Evolutionary conservation across 179 eudicot species (phyloP), one percentile per base, ranked within the genome.

Genomic region (Silene coronaria): DNA sequence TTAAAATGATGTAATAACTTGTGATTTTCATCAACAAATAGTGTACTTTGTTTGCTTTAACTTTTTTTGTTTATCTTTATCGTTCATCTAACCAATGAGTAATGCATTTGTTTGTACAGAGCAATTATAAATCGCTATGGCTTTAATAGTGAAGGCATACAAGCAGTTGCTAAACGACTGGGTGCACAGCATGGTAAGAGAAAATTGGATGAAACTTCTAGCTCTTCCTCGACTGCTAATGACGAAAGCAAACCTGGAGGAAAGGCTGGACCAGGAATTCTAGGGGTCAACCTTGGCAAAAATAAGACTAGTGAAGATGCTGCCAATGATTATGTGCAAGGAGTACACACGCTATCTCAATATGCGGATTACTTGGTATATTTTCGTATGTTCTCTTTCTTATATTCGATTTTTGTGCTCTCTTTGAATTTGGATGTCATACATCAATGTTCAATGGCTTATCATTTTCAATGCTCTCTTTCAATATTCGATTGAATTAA

Each of bases 151-250:
- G 97, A 96, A 84, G 98, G 99, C 70, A 96, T 96, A 81, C 97
- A 88, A 73, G 96, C 87, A 72, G 98, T 93, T 82, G 96, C 99
- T 27, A 96, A 93, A 83, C 82, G 98, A 71, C 79, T 96, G 74
- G 98, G 97, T 77, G 98, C 98, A 42, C 98, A 96, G 75, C 99
- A 96, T 87, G 99, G 99, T 55, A 95, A 95, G 87, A 88, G 97
- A 80, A 95, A 92, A 84, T 73, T 92, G 81, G 93, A 88, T 53
- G 99, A 95, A 83, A 87, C 91, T 75, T 88, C 97, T 21, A 89
- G 88, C 85, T 85, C 93, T 82, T 81, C 90, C 72, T 71, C 91
- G 68, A 46, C 85, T 22, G 63, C 88, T 16, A 86, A 60, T 80
- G 97, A 95, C 26, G 97, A 93, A 75, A 86, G 86, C 70, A 88